phyloP scores from a whole-genome alignment of 2,329 filamentous ascomycete species.

The Eurotiales sp. region DNA sequence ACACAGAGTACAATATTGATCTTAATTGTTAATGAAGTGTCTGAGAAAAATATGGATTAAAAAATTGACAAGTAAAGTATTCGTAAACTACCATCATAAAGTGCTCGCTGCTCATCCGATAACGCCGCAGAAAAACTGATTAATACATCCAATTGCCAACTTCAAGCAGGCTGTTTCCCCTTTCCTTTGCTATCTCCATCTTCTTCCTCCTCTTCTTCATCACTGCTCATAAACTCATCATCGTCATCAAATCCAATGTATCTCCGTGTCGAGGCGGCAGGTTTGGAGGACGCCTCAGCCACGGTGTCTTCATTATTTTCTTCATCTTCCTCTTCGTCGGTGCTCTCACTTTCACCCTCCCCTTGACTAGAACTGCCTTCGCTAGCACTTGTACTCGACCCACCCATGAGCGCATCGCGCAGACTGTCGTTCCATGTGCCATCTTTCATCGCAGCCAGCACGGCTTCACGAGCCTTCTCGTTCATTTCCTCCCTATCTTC shows the following conservation, averaged over 20 bases:
- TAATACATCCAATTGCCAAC: background rate
- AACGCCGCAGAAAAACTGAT: background rate
- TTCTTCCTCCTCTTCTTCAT: constrained; percentile 27
- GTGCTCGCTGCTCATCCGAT: background rate
- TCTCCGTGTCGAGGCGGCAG: constrained; percentile 28
- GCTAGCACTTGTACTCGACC: constrained; percentile 37
- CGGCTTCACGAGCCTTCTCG: constrained; percentile 76
- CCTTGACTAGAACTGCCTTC: constrained; percentile 32
- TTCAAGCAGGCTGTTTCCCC: constrained; percentile 32
- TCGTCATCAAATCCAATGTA: constrained; percentile 49
- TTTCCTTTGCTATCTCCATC: constrained; percentile 27
- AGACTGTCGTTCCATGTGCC: constrained; percentile 43
- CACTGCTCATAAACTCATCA: constrained; percentile 45
- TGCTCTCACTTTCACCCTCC: constrained; percentile 33
- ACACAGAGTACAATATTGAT: no score
- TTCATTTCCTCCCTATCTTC: constrained; percentile 89
- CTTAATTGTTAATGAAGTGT: no score
- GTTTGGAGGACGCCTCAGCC: constrained; percentile 25
- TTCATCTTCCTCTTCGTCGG: constrained; percentile 33
- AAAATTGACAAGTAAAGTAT: no score
- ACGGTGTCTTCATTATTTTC: constrained; percentile 27
- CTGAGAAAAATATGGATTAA: no score
- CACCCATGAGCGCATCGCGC: constrained; percentile 31
- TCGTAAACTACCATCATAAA: background rate
- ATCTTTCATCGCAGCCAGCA: constrained; percentile 68